These are phyloP conservation scores for Clitopilus passeckerianus DNA, from an alignment of 768 basidiomycete species.

Conservation along the genomic window DNA sequence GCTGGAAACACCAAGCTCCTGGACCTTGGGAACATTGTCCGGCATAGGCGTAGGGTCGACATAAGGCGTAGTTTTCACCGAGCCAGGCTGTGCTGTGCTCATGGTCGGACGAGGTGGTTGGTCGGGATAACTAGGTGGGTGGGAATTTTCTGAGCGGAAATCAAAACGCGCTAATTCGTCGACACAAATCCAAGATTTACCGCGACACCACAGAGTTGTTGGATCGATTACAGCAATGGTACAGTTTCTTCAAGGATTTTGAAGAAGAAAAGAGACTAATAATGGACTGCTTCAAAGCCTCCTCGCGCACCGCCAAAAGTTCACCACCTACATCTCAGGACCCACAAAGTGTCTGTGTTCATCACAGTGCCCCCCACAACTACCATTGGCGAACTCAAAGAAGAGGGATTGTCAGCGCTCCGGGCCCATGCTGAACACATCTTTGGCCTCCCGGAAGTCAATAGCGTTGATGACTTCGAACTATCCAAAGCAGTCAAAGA, in stretches of 20 bases:
- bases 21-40: constrained; percentile 63
- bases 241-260: not conserved
- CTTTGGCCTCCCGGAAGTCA: constrained; percentile 22
- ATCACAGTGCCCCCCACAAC: constrained; percentile 49
- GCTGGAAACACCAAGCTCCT: constrained; percentile 85
- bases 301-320: constrained; percentile 52
- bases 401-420: constrained; percentile 59
- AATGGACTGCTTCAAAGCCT: constrained; percentile 26
- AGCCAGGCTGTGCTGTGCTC: constrained; percentile 47
- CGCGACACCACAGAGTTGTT: not conserved
- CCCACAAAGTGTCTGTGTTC: constrained; percentile 66
- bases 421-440: constrained; percentile 37
- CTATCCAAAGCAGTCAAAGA: constrained; percentile 51
- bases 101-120: constrained; percentile 28
- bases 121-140: constrained; percentile 17
- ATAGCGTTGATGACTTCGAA: constrained; percentile 45
- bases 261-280: not conserved
- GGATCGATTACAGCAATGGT: not conserved
- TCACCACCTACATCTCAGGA: constrained; percentile 67
- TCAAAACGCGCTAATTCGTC: constrained; percentile 4
- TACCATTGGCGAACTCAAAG: constrained; percentile 55
- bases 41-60: constrained; percentile 67
- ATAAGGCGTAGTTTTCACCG: constrained; percentile 44
- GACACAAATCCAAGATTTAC: constrained; percentile 4
- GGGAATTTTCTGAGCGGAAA: constrained; percentile 16